Percentiles rank a stretch among this genome's conserved stretches.
phyloP scores from a whole-genome alignment of 192 early-diverging fungal genomes.

The Lunasporangiospora selenospora region DNA sequence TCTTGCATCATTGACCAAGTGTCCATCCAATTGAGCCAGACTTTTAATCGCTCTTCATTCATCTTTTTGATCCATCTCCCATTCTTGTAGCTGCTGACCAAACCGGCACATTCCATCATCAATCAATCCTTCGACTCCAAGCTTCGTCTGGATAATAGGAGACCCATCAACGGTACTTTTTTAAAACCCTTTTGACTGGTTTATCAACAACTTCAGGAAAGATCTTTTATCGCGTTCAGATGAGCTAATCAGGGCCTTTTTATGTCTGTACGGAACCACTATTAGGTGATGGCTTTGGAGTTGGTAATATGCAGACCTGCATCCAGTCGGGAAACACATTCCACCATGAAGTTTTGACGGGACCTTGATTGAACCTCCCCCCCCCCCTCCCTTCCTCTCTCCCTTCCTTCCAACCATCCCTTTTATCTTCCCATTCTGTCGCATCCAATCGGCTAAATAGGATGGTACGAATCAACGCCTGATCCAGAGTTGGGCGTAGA shows the following conservation, averaged over 20 bases:
- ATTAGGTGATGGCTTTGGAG: constrained; percentile 79
- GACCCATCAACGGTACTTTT: constrained; percentile 72
- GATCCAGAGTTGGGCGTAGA: constrained; percentile 51
- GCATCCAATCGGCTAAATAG: constrained; percentile 13
- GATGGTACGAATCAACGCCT: constrained; percentile 71
- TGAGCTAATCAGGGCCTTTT: too few relatives aligned
- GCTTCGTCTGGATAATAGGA: constrained; percentile 66
- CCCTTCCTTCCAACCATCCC: background rate
- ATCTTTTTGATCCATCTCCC: background rate
- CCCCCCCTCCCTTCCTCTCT: background rate
- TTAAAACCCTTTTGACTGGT: too few relatives aligned
- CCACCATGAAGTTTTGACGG: too few relatives aligned
- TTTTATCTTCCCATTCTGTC: background rate
- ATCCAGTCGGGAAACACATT: too few relatives aligned
- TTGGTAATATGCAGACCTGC: too few relatives aligned
- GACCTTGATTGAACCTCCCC: too few relatives aligned
- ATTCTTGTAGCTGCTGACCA: constrained; percentile 61
- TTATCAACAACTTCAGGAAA: too few relatives aligned
- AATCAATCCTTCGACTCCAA: constrained; percentile 82
- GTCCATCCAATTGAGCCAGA: background rate
- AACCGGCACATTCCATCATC: constrained; percentile 80
- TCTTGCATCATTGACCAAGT: background rate
- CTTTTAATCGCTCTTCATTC: background rate
- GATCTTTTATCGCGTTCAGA: too few relatives aligned
- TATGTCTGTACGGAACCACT: too few relatives aligned